phyloP scores from a whole-genome alignment of 306 rosid genomes.

The Cercis canadensis region DNA sequence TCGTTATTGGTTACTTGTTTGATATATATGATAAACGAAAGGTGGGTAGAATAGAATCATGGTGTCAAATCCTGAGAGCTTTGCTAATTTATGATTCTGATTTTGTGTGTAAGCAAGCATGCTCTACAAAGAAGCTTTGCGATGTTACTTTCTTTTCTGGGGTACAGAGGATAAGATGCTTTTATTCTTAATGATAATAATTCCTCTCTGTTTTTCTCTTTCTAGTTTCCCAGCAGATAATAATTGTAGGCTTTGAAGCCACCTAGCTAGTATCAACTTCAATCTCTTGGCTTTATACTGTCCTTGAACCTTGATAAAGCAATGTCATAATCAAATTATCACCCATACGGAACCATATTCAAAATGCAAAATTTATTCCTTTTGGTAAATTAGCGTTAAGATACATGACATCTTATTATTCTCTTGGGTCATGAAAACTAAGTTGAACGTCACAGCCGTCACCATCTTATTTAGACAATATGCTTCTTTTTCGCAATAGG shows the following conservation, averaged over 20 bases:
- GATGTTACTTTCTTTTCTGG: not conserved
- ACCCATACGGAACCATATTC: conserved; percentile 35
- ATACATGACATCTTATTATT: not conserved
- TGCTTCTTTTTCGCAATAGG: not conserved
- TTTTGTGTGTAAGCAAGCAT: not conserved
- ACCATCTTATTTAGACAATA: not conserved
- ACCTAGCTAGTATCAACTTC: no score
- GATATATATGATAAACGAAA: no score
- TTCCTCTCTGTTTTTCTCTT: no score
- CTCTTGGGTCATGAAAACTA: not conserved
- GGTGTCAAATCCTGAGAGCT: not conserved
- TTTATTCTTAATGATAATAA: conserved; percentile 16
- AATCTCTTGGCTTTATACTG: not conserved
- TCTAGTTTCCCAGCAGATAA: no score
- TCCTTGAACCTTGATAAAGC: conserved; percentile 6
- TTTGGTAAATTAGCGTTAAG: not conserved
- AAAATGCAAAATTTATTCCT: conserved; percentile 5
- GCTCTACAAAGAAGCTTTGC: not conserved
- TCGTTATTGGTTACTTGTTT: no score
- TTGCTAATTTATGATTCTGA: not conserved
- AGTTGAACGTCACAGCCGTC: conserved; percentile 15
- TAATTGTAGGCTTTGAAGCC: no score
- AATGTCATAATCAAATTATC: conserved; percentile 19
- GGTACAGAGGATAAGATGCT: not conserved
- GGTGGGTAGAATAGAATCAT: not conserved